Percentiles rank a stretch among this genome's conserved stretches.
Conservation (phyloP, 768 basidiomycete species). For the Tricholoma sp. region DNA sequence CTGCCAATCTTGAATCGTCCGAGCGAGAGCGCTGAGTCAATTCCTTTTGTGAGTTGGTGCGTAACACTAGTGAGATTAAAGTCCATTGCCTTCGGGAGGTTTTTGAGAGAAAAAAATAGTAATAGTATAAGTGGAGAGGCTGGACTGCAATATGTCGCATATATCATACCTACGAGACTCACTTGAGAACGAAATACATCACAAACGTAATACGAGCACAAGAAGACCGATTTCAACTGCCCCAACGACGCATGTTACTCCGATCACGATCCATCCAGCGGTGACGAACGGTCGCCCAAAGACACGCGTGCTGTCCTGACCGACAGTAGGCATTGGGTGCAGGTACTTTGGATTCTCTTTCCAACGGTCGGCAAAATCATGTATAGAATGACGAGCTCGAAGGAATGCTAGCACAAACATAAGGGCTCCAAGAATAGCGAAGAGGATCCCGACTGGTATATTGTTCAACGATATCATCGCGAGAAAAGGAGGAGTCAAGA, state of each 20-base stretch:
- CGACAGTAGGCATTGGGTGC: conserved; percentile 47
- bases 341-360: conserved; percentile 30
- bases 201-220: conserved; percentile 40
- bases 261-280: conserved; percentile 70
- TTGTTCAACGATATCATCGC: neutral
- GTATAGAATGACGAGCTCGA: conserved; percentile 59
- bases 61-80: no score
- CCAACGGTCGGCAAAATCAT: conserved; percentile 70
- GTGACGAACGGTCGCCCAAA: conserved; percentile 79
- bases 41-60: no score
- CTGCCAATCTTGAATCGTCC: no score
- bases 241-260: conserved; percentile 56
- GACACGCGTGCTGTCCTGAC: conserved; percentile 54
- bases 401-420: conserved; percentile 56
- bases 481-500: neutral
- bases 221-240: conserved; percentile 63
- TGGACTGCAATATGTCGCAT: no score
- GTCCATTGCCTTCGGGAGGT: no score
- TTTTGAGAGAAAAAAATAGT: no score
- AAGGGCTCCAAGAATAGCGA: conserved; percentile 54
- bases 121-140: neutral
- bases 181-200: conserved; percentile 30
- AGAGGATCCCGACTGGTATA: conserved; percentile 53
- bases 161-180: conserved; percentile 4
- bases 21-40: no score